A percentile compares a stretch with the other conserved stretches of the same genome.
These are phyloP conservation scores for Gossypium trilobum DNA, from an alignment of 441 rosid species.

Conservation along the genomic window DNA sequence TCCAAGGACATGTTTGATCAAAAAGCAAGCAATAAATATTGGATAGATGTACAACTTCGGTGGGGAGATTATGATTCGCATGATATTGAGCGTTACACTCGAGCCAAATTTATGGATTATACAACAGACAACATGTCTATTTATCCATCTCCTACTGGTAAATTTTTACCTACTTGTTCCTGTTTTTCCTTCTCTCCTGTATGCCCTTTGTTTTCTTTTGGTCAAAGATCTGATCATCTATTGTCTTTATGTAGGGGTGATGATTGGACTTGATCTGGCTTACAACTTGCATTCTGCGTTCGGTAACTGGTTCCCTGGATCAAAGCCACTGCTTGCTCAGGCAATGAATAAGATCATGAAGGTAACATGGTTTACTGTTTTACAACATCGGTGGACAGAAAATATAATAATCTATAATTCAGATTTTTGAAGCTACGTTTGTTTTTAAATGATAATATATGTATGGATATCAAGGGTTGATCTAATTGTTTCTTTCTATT, in stretches of 20 bases:
- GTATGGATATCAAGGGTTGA: neutral
- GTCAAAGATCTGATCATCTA: neutral
- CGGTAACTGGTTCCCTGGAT: constrained; percentile 93
- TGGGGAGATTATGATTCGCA: constrained; percentile 99
- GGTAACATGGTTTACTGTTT: constrained; percentile 29
- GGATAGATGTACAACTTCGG: constrained; percentile 96
- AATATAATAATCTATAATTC: neutral
- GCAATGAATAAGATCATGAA: constrained; percentile 99
- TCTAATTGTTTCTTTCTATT: constrained; percentile 4
- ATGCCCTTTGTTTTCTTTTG: neutral
- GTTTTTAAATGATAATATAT: neutral
- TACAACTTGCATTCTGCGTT: constrained; percentile 93
- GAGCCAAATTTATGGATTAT: constrained; percentile 98
- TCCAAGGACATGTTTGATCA: constrained; percentile 94
- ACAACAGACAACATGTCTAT: constrained; percentile 98
- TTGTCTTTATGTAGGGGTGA: constrained; percentile 48
- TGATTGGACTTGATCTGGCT: constrained; percentile 95
- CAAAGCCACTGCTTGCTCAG: constrained; percentile 86
- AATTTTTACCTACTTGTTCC: neutral
- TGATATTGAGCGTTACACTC: constrained; percentile 92
- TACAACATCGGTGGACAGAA: neutral
- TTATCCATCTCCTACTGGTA: constrained; percentile 96
- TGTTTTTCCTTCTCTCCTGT: neutral
- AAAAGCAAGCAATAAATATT: constrained; percentile 88
- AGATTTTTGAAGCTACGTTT: neutral